Evolutionary conservation across 2,329 filamentous ascomycete genomes (phyloP).

Genomic region (Pochonia chlamydosporia): DNA sequence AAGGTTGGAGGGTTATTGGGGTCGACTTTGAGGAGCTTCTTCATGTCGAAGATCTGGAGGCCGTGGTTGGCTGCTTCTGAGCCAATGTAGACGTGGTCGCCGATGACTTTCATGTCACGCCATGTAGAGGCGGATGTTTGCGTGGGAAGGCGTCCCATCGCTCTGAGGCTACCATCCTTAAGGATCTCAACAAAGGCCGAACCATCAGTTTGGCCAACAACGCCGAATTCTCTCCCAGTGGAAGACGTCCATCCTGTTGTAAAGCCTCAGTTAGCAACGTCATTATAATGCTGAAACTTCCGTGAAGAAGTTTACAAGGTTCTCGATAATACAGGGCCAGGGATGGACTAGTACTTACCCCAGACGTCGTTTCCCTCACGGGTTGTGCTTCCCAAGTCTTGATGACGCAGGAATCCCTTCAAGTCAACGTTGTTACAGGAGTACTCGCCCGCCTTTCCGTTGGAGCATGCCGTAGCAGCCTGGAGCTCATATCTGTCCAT

Average conservation of each 20-base stretch:
- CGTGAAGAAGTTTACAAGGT: neutral
- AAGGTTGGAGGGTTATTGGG: conserved; percentile 31
- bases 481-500: conserved; percentile 10
- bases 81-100: conserved; percentile 31
- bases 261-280: neutral
- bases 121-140: conserved; percentile 29
- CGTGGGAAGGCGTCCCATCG: conserved; percentile 40
- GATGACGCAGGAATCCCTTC: conserved; percentile 31
- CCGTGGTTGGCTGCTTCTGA: conserved; percentile 44
- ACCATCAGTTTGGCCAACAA: conserved; percentile 42
- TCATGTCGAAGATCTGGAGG: conserved; percentile 61
- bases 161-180: conserved; percentile 36
- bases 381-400: conserved; percentile 28
- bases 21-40: conserved; percentile 41
- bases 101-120: conserved; percentile 37
- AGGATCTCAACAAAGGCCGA: conserved; percentile 44
- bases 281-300: neutral
- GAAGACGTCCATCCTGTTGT: conserved; percentile 36
- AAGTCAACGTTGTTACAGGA: conserved; percentile 32
- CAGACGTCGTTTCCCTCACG: conserved; percentile 32
- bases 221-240: conserved; percentile 43
- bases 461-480: conserved; percentile 15
- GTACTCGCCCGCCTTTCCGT: conserved; percentile 28
- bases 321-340: no score
- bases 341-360: conserved; percentile 14